A percentile compares a stretch with the other conserved stretches of the same genome.
phyloP scores from a whole-genome alignment of 1,284 basidiomycete species.

The Apiotrichum akiyoshidainum region DNA sequence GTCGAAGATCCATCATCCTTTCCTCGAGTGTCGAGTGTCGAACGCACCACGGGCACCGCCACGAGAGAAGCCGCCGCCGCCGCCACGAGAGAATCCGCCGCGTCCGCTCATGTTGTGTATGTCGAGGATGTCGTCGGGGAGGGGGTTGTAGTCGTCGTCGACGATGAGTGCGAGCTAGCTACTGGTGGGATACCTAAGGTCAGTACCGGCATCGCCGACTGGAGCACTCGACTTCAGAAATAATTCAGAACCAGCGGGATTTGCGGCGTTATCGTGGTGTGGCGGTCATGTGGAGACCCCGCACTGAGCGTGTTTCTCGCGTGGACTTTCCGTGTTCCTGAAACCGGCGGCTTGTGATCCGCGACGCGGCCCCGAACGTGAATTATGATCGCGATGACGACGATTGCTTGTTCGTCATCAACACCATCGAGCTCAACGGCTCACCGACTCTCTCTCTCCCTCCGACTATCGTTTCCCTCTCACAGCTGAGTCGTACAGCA shows the following conservation, averaged over 20 bases:
- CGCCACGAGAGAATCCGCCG: conserved; percentile 46
- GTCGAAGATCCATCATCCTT: background rate
- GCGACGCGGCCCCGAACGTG: too few relatives aligned
- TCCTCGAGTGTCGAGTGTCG: too few relatives aligned
- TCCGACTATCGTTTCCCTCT: background rate
- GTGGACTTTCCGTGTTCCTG: too few relatives aligned
- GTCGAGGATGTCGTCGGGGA: conserved; percentile 1
- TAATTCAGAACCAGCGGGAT: too few relatives aligned
- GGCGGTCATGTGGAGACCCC: background rate
- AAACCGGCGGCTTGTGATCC: too few relatives aligned
- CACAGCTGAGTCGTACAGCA: too few relatives aligned
- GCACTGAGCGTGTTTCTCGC: too few relatives aligned
- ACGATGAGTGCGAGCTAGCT: background rate
- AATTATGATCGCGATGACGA: too few relatives aligned
- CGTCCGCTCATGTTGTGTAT: conserved; percentile 49
- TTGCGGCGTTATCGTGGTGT: background rate
- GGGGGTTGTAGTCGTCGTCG: conserved; percentile 5
- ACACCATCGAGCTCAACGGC: too few relatives aligned
- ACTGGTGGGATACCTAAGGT: background rate
- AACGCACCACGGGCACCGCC: conserved; percentile 39
- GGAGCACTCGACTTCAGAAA: background rate
- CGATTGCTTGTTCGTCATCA: too few relatives aligned
- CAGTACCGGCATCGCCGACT: background rate
- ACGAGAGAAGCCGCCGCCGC: conserved; percentile 30
- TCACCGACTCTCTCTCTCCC: background rate